Percentiles rank a stretch among this genome's conserved stretches.
Evolutionary conservation across 768 basidiomycete species (phyloP).

Genomic region (Pulveroboletus ravenelii): DNA sequence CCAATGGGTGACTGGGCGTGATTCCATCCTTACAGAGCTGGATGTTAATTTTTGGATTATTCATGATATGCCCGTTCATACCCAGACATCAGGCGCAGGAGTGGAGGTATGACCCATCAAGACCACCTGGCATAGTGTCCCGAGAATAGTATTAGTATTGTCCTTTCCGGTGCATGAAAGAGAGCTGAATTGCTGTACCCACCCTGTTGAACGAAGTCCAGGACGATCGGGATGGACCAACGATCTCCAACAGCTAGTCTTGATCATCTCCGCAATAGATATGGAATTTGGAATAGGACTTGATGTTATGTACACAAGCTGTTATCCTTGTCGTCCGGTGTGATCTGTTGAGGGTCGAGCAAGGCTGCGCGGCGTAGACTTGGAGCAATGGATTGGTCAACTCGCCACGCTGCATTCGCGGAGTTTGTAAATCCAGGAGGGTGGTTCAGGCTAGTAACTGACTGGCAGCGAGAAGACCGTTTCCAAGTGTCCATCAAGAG

Average conservation of each 20-base stretch:
- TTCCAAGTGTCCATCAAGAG: not conserved
- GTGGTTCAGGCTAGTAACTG: not conserved
- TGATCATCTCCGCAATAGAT: conserved; percentile 1
- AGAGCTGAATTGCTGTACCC: conserved; percentile 1
- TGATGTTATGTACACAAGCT: conserved; percentile 15
- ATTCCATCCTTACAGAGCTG: conserved; percentile 12
- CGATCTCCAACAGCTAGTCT: not conserved
- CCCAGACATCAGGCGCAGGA: conserved; percentile 18
- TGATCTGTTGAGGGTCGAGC: not conserved
- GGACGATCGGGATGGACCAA: conserved; percentile 15
- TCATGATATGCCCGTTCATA: conserved; percentile 18
- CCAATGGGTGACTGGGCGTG: conserved; percentile 2
- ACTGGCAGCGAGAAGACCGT: not conserved
- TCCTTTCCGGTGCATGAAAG: not conserved
- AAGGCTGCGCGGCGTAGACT: not conserved
- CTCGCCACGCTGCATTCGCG: conserved; percentile 29
- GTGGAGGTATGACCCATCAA: not conserved
- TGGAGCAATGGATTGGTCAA: conserved; percentile 2
- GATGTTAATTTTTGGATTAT: conserved; percentile 21
- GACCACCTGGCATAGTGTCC: conserved; percentile 4
- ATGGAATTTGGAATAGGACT: not conserved
- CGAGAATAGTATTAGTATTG: not conserved
- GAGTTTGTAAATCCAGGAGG: conserved; percentile 23
- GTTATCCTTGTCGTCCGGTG: not conserved
- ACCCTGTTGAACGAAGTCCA: not conserved